Evolutionary conservation across 768 basidiomycete genomes (phyloP), one percentile per base, ranked within the genome.

Genomic region (Leccinum fibrillosum): DNA sequence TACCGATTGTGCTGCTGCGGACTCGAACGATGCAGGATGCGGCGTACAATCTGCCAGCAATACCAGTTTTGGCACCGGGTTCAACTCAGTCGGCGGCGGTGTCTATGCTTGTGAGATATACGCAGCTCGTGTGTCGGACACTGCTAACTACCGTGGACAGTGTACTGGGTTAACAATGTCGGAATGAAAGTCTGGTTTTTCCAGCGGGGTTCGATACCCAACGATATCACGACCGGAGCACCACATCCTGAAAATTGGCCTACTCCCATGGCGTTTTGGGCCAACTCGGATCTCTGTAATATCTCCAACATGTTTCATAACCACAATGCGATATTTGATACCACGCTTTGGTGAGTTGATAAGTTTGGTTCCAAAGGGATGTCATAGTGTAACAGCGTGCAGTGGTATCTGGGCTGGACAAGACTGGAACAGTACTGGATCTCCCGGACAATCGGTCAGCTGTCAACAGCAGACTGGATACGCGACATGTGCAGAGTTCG

Each of bases 371-470:
- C 15, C 30, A 39, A 19, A 34, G 35, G 52, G 23, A 21, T 30
- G 23, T 25, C 65, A 51, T 34, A 65, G 34, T 56, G n/a, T 42
- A 39, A 49, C 54, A 23, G 13, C 23, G 45, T 54, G 35, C 60
- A 88, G 91, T 65, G 94, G 94, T 59, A 90, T 94, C 62, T 98
- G 94, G 94, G 93, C 94, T 11, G 84, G 86, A 49, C 76, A 75
- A 51, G 88, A 83, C n/a, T 98, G 94, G 94, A 76, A 73, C 52
- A 61, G 66, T 25, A 73, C 86, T 52, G 91, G 91, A 26, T 80
- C 87, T 53, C 90, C 90, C 13, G 93, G 94, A 53, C 94, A 95
- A 75, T 84, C 83, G 17, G 82, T 89, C 71, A 93, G 89, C 70
- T 98, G 94, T 66, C 90, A 91, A 13, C 77, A 85, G 63, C 79